Base-by-base conservation (phyloP, 169 alveolate species). In the Amoebophrya sp. region DNA sequence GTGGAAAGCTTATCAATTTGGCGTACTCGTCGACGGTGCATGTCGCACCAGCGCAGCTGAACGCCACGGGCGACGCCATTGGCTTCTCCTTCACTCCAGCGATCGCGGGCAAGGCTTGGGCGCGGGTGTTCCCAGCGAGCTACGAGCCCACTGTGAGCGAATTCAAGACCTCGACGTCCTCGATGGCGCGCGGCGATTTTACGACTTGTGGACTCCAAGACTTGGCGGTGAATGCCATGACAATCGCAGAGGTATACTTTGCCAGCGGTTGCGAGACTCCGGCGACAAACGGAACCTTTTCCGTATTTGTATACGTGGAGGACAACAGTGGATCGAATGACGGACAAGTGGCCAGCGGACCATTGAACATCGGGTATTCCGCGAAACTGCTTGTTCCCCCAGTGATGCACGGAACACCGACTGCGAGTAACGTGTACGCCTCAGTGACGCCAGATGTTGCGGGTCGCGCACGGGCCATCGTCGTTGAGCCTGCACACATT, bases 1-100 rank as follows among this genome's bases (percentile, higher is more conserved):
- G 36, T 36, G 83, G 83, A 29, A 65, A 65, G 83, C 1, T 65
- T 6, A 1, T 65, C 39, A 65, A 65, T 29, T 18, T 65, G 33
- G 83, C 83, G 83, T 65, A 26, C 83, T 65, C 83, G 83, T 29
- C 39, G 33, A 65, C 83, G 33, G 83, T 65, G 83, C n/a, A 65
- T 36, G 38, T 26, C 18, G 83, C 83, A 36, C 83, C 83, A 36
- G 33, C n/a, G 2, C 83, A 65, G 83, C 83, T 65, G 83, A 65
- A 65, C 83, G 83, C 83, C 10, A 65, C 83, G 12, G 83, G 83
- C 2, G 83, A 65, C 83, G 33, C 36, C 33, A 36, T 65, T 26
- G 83, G 83, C 39, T 65, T 65, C 83, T 6, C 83, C 26, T 65
- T 65, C 83, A 65, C 83, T 29, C 83, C 83, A 6, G 83, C 39